Evolutionary conservation across 352 stramenopile species (phyloP).

Genomic region (Pythium aquatile): DNA sequence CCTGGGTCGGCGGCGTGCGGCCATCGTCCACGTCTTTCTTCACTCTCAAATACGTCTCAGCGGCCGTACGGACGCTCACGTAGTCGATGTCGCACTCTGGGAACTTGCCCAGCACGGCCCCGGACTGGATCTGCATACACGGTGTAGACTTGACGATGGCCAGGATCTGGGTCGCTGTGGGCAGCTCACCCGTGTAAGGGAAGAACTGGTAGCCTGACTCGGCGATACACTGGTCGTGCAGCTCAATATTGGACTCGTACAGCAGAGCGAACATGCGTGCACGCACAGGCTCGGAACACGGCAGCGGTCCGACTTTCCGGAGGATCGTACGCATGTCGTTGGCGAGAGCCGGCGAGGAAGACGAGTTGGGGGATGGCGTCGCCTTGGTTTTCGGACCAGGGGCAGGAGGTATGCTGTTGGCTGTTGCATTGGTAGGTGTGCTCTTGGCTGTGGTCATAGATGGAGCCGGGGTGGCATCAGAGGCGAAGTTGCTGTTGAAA

Average conservation of each 20-base stretch:
- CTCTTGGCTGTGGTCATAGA: neutral
- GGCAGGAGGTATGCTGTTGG: neutral
- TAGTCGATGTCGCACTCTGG: slow-evolving; percentile 48
- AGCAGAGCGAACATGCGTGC: slow-evolving; percentile 21
- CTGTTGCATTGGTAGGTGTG: neutral
- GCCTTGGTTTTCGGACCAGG: neutral
- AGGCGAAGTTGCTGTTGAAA: neutral
- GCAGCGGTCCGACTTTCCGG: slow-evolving; percentile 14
- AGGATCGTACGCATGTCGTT: slow-evolving; percentile 26
- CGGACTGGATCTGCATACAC: slow-evolving; percentile 28
- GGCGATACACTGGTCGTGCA: slow-evolving; percentile 19
- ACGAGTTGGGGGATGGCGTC: neutral
- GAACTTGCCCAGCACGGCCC: slow-evolving; percentile 20
- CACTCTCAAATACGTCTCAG: slow-evolving; percentile 28
- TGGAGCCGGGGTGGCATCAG: neutral
- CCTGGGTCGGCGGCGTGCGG: slow-evolving; percentile 24
- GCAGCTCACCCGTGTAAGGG: slow-evolving; percentile 49
- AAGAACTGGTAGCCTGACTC: slow-evolving; percentile 58
- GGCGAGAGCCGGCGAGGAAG: slow-evolving; percentile 3
- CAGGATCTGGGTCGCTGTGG: slow-evolving; percentile 38
- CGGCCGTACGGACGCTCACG: slow-evolving; percentile 25
- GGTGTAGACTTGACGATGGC: slow-evolving; percentile 38
- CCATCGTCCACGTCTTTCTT: slow-evolving; percentile 26
- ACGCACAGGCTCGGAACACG: slow-evolving; percentile 10
- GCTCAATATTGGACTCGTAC: slow-evolving; percentile 20